These are phyloP conservation scores for Cucumis melo DNA, from an alignment of 306 rosid genomes.

Conservation along the genomic window DNA sequence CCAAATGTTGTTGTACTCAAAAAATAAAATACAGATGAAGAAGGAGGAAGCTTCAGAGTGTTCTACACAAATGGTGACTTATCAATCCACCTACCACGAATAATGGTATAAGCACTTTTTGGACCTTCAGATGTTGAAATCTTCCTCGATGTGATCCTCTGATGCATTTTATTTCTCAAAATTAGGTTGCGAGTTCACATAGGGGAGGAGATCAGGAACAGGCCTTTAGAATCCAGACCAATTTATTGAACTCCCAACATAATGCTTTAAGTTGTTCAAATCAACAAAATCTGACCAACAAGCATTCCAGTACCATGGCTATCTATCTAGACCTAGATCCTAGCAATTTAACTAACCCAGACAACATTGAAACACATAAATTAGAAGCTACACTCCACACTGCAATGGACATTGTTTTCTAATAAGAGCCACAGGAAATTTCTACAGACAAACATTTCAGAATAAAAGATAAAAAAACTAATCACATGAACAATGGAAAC, in stretches of 20 bases:
- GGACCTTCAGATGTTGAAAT: conserved; percentile 81
- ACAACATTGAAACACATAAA: neutral
- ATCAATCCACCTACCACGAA: conserved; percentile 95
- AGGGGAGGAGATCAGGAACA: conserved; percentile 36
- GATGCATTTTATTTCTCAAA: conserved; percentile 59
- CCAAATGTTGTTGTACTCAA: too few relatives aligned
- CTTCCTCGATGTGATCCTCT: conserved; percentile 93
- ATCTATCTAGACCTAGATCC: conserved; percentile 10
- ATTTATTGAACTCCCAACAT: conserved; percentile 21
- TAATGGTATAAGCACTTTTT: conserved; percentile 68
- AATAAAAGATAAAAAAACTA: neutral
- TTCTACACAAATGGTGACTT: conserved; percentile 35
- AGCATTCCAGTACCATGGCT: conserved; percentile 13
- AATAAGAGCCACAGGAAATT: neutral
- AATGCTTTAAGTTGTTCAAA: conserved; percentile 21
- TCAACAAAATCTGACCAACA: conserved; percentile 16
- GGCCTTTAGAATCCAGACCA: conserved; percentile 34
- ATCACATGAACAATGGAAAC: neutral
- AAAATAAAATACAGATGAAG: conserved; percentile 14
- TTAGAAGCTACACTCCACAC: neutral
- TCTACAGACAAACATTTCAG: neutral
- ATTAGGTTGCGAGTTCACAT: conserved; percentile 53
- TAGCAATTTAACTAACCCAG: conserved; percentile 1
- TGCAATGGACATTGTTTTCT: neutral
- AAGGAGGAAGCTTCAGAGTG: conserved; percentile 20